Evolutionary conservation across 768 basidiomycete genomes (phyloP), one percentile per base, ranked within the genome.

Genomic region (Heimioporus sp.): DNA sequence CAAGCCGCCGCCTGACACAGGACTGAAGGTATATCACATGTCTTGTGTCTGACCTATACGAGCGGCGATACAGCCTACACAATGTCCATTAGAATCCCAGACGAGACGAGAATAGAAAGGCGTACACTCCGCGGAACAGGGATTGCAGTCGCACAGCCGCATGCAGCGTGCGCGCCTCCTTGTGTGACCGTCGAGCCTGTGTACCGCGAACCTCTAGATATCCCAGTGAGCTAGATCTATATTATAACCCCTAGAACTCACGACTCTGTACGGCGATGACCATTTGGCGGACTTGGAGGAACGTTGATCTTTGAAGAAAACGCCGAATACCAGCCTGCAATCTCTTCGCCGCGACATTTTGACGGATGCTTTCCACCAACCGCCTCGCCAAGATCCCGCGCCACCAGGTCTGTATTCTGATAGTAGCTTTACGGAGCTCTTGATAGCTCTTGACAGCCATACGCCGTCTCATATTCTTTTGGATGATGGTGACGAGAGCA

Each of bases 361-460:
- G 80, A 52, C 90, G 80, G 51, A 94, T 80, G 51, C 70, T 72
- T 59, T 86, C 79, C 12, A 89, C 91, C 21, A 90, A 73, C 48
- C 78, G 77, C 65, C 76, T 81, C 1, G 94, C 96, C 57, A 85
- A 59, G 42, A 92, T 80, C n/a, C 90, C 87, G 55, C 96, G 81
- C 92, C 93, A 98, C 87, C 92, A 90, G 0, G 91, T 86, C 69
- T 99, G 97, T 35, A 99, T 86, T 64, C 74, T 85, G 68, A 98
- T 87, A 2, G 93, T 83, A 21, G 88, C 82, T 4, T 60, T 65
- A 32, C 92, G 83, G 42, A 93, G 76, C 48, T 77, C 71, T 51
- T 79, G 80, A 63, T 95, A 99, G 46, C 78, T 81, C 66, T 88
- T 91, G 53, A 87, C 79, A 8, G 91, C 93, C 77, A 97, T 80